These are phyloP conservation scores for Yamadazyma dendronema DNA, from an alignment of 1,139 yeast genomes.

Conservation along the genomic window DNA sequence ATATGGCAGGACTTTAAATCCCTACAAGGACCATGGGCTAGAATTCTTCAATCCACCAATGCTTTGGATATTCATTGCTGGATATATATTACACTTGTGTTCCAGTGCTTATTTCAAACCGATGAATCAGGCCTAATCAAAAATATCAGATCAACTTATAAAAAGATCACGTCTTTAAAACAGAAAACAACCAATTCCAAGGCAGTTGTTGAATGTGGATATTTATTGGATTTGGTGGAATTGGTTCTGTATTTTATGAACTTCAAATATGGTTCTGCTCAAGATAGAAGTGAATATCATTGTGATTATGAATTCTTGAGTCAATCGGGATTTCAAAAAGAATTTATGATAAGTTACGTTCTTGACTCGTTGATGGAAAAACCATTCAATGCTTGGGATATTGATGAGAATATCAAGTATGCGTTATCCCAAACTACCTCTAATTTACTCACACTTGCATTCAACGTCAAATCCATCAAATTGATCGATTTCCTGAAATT, in stretches of 20 bases:
- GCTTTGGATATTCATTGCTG: constrained; percentile 10
- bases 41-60: constrained; percentile 8
- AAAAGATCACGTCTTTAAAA: constrained; percentile 7
- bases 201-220: constrained; percentile 3
- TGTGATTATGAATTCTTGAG: constrained; percentile 2
- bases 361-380: constrained; percentile 7
- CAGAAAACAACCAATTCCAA: constrained; percentile 2
- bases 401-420: constrained; percentile 6
- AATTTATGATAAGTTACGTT: constrained; percentile 7
- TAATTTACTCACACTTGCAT: constrained; percentile 2
- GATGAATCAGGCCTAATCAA: constrained; percentile 8
- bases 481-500: constrained; percentile 1
- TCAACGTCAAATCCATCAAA: constrained; percentile 4
- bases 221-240: constrained; percentile 4
- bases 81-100: constrained; percentile 12
- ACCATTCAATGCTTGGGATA: constrained; percentile 11
- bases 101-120: constrained; percentile 14
- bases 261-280: not conserved
- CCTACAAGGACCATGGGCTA: constrained; percentile 5
- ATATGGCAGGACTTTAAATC: constrained; percentile 11
- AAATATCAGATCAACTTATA: constrained; percentile 7
- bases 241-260: constrained; percentile 2
- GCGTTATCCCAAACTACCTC: constrained; percentile 3
- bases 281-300: constrained; percentile 3
- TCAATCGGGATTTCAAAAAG: constrained; percentile 7